Percentiles rank a stretch among this genome's conserved stretches.
These are phyloP conservation scores for Larix kaempferi DNA, from an alignment of 75 land plant species.

Conservation along the genomic window DNA sequence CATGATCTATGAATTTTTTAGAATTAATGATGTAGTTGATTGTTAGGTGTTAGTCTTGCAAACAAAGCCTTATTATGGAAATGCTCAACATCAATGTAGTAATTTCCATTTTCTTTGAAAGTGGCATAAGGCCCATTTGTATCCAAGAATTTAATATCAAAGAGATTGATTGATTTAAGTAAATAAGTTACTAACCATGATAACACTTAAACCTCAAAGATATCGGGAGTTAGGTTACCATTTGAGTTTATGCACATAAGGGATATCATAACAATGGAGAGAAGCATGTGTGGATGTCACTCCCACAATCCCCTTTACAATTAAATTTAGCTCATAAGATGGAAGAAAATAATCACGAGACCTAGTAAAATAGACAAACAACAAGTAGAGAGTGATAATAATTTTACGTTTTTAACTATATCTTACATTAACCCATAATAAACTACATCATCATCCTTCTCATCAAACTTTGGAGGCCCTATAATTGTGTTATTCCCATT, in stretches of 20 bases:
- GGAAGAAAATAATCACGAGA: conserved; percentile 86
- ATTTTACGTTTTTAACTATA: conserved; percentile 83
- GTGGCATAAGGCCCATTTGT: conserved; percentile 87
- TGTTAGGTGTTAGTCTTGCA: conserved; percentile 61
- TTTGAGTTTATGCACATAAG: conserved; percentile 84
- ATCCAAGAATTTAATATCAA: conserved; percentile 63
- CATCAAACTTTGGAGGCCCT: conserved; percentile 44
- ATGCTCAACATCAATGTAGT: conserved; percentile 78
- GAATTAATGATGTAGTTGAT: conserved; percentile 32
- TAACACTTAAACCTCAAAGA: conserved; percentile 81
- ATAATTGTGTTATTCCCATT: conserved; percentile 50
- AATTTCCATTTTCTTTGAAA: conserved; percentile 69
- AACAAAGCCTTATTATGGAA: conserved; percentile 74
- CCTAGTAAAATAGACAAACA: conserved; percentile 83
- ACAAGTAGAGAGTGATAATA: conserved; percentile 91
- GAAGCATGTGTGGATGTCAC: conserved; percentile 74
- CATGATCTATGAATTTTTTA: no score
- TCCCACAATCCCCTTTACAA: conserved; percentile 82
- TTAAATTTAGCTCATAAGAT: conserved; percentile 73
- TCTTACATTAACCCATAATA: conserved; percentile 84
- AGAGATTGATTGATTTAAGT: conserved; percentile 51
- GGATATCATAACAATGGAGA: conserved; percentile 96
- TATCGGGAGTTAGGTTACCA: conserved; percentile 89
- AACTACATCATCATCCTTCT: conserved; percentile 49
- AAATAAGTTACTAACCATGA: conserved; percentile 72